Percentiles rank a stretch among this genome's conserved stretches.
phyloP scores from a whole-genome alignment of 805 yeast genomes.

The Zygotorulaspora danielsina region DNA sequence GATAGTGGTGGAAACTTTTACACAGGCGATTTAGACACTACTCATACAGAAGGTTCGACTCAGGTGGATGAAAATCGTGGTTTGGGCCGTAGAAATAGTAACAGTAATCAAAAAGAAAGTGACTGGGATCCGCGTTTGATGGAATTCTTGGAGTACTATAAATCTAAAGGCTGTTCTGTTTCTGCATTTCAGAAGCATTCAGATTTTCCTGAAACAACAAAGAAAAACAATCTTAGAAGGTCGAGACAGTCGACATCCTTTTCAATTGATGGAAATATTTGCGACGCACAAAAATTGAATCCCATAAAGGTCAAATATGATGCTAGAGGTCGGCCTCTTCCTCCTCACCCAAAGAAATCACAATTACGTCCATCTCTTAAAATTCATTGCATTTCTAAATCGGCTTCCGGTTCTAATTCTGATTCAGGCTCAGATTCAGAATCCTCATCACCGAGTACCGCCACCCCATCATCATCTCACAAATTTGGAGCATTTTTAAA shows the following conservation, averaged over 20 bases:
- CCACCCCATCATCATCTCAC: constrained; percentile 17
- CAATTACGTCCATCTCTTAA: constrained; percentile 48
- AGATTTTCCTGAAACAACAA: constrained; percentile 15
- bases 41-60: neutral
- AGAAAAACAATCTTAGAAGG: neutral
- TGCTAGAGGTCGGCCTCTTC: constrained; percentile 44
- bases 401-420: constrained; percentile 6
- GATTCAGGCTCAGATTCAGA: constrained; percentile 14
- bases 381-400: constrained; percentile 8
- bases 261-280: constrained; percentile 17
- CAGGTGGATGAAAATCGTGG: too few species aligned
- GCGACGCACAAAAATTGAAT: constrained; percentile 10
- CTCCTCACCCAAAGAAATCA: constrained; percentile 47
- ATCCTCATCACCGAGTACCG: constrained; percentile 9
- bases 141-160: constrained; percentile 43
- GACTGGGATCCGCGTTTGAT: constrained; percentile 45
- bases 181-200: constrained; percentile 27
- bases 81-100: neutral
- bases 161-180: constrained; percentile 23
- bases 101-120: neutral
- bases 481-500: constrained; percentile 35
- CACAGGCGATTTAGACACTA: constrained; percentile 3
- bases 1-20: neutral
- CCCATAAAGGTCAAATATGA: constrained; percentile 31
- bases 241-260: constrained; percentile 21